Conservation (phyloP, 1,284 basidiomycete genomes). For the Erythrobasidium hasegawianum region DNA sequence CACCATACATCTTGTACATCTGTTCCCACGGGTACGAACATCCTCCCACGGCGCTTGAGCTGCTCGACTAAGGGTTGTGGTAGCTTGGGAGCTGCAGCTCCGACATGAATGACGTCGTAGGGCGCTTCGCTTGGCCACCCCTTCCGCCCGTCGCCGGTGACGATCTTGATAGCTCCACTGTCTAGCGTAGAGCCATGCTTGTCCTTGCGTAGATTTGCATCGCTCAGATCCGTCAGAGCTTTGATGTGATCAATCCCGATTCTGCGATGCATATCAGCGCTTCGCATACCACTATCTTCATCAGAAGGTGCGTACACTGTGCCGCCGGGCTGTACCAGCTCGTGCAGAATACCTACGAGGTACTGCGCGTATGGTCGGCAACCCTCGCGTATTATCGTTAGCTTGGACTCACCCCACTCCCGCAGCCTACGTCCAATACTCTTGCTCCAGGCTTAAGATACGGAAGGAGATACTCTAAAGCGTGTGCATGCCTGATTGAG, state of each 20-base stretch:
- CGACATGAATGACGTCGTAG: slow-evolving; percentile 88
- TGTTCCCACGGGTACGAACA: slow-evolving; percentile 88
- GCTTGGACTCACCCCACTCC: slow-evolving; percentile 13
- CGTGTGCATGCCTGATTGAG: slow-evolving; percentile 69
- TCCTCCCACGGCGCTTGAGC: slow-evolving; percentile 75
- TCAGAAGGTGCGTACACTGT: slow-evolving; percentile 34
- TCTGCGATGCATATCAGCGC: slow-evolving; percentile 66
- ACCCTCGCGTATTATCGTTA: not conserved
- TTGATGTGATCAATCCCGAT: slow-evolving; percentile 89
- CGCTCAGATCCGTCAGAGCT: slow-evolving; percentile 57
- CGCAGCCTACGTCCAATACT: slow-evolving; percentile 67
- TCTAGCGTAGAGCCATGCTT: slow-evolving; percentile 60
- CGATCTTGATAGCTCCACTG: slow-evolving; percentile 58
- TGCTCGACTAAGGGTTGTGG: slow-evolving; percentile 71
- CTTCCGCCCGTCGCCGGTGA: slow-evolving; percentile 74
- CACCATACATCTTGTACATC: slow-evolving; percentile 54
- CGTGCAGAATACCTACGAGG: slow-evolving; percentile 46
- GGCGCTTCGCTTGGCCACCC: slow-evolving; percentile 62
- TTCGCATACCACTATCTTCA: not conserved
- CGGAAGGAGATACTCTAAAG: slow-evolving; percentile 66
- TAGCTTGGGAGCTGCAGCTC: slow-evolving; percentile 78
- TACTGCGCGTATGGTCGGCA: slow-evolving; percentile 13
- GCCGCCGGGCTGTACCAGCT: slow-evolving; percentile 38
- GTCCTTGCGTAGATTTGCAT: slow-evolving; percentile 65
- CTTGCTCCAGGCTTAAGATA: slow-evolving; percentile 65